Conservation (phyloP, 1,284 basidiomycete species). For the Melampsora medusae region DNA sequence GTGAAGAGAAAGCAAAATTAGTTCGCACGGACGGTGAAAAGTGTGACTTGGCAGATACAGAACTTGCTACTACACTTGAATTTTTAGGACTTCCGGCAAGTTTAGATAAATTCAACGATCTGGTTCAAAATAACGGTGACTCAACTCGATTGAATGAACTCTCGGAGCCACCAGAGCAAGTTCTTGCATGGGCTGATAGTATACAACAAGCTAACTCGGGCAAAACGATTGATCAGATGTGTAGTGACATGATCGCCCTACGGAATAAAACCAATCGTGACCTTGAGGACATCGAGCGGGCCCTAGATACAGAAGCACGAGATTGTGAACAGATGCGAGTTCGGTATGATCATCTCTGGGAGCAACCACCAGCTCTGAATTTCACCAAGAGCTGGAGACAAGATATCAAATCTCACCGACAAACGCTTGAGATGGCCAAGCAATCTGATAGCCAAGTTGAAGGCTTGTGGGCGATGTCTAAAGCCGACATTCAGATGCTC, state of each 20-base stretch:
- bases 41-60: constrained; percentile 76
- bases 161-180: constrained; percentile 67
- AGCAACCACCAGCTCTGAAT: constrained; percentile 77
- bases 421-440: constrained; percentile 72
- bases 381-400: constrained; percentile 70
- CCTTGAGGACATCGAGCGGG: constrained; percentile 44
- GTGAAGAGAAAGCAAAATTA: constrained; percentile 97
- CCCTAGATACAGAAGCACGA: constrained; percentile 57
- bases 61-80: constrained; percentile 76
- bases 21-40: constrained; percentile 84
- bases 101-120: constrained; percentile 71
- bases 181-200: constrained; percentile 75
- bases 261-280: constrained; percentile 47
- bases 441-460: constrained; percentile 74
- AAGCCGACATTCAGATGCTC: constrained; percentile 68
- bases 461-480: constrained; percentile 71
- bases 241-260: constrained; percentile 58
- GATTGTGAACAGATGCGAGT: constrained; percentile 59
- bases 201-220: constrained; percentile 66
- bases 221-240: constrained; percentile 66
- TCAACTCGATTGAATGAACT: constrained; percentile 59
- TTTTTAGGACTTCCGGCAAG: constrained; percentile 76
- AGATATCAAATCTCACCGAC: constrained; percentile 75
- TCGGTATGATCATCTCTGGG: constrained; percentile 82
- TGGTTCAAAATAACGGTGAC: constrained; percentile 66